These are phyloP conservation scores for Cutaneotrichosporon cavernicola DNA, from an alignment of 1,284 basidiomycete species.

Conservation along the genomic window DNA sequence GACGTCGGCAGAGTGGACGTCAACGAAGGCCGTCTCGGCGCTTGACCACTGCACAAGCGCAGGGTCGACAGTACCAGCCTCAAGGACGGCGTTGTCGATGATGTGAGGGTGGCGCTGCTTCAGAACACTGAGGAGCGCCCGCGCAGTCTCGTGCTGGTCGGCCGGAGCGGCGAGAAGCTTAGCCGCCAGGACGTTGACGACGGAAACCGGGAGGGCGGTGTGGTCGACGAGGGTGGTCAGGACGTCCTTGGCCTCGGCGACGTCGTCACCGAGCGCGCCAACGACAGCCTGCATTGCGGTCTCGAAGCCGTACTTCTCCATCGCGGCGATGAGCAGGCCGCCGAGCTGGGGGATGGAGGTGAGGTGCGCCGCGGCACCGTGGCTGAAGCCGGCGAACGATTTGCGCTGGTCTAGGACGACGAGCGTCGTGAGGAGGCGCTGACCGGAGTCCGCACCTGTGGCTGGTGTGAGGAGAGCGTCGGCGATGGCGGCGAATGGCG, in stretches of 20 bases:
- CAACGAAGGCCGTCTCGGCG: conserved; percentile 42
- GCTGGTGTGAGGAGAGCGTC: conserved; percentile 40
- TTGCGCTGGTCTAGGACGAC: conserved; percentile 46
- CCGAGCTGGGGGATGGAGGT: conserved; percentile 38
- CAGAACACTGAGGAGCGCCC: conserved; percentile 37
- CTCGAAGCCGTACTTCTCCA: conserved; percentile 48
- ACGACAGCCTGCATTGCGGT: conserved; percentile 35
- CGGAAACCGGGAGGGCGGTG: conserved; percentile 29
- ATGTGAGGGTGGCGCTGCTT: conserved; percentile 46
- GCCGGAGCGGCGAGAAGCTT: conserved; percentile 30
- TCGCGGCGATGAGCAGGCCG: conserved; percentile 38
- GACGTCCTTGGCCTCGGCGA: conserved; percentile 22
- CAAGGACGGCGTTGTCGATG: conserved; percentile 38
- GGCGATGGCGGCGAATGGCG: conserved; percentile 43
- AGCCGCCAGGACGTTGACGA: conserved; percentile 33
- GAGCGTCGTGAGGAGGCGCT: conserved; percentile 49
- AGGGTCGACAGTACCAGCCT: conserved; percentile 21
- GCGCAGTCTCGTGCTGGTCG: conserved; percentile 27
- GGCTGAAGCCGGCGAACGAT: conserved; percentile 39
- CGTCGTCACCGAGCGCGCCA: conserved; percentile 26
- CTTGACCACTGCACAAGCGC: conserved; percentile 25
- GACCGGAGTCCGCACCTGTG: conserved; percentile 46
- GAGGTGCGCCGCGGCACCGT: conserved; percentile 30
- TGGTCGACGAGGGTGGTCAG: conserved; percentile 36
- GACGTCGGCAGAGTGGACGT: conserved; percentile 51